Evolutionary conservation across 2,329 filamentous ascomycete species (phyloP), one percentile per base, ranked within the genome.

Genomic region (Fusarium odoratissimum): DNA sequence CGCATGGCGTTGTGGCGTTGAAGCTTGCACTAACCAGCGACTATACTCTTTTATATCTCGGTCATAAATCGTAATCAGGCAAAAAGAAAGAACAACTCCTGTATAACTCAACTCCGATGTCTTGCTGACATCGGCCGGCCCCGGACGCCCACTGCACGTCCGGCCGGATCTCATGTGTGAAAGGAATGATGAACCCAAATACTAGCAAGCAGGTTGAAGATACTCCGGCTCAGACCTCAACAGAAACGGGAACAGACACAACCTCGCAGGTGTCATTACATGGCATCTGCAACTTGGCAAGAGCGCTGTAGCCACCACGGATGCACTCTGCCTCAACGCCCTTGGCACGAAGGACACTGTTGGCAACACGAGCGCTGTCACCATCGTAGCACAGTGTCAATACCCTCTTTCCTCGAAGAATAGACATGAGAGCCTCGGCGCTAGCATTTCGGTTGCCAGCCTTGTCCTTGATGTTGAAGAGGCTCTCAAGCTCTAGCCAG

Each of bases 331-430:
- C 84, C 45, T 84, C 81, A 30, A 86, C 79, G 0, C 85, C 86
- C 73, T 86, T 86, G 1, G 86, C 86, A 35, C 87, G 82, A 60
- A 89, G 78, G 7, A 89, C 83, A 61, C 86, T 88, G 30, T 86
- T 86, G n/a, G 87, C 87, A 16, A 89, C 83, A 8, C 87, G 80
- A 10, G 87, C 82, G 23, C 85, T 86, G 58, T 89, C 86, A 6
- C 88, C 88, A 56, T 87, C 80, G 59, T 89, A 88, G 72, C 87
- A 89, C 16, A 88, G 73, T 16, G 87, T 79, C 25, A 89, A 72
- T 14, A 87, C 80, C 31, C 81, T 82, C 56, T 82, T 82, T 11
- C 77, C 80, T 25, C 75, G 72, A 14, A 85, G 73, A 5, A 79
- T 72, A 5, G 73, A 71, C 63, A 79, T 71, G 23, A 81, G 57